Conservation (phyloP, 306 rosid species). For the Luffa aegyptiaca region DNA sequence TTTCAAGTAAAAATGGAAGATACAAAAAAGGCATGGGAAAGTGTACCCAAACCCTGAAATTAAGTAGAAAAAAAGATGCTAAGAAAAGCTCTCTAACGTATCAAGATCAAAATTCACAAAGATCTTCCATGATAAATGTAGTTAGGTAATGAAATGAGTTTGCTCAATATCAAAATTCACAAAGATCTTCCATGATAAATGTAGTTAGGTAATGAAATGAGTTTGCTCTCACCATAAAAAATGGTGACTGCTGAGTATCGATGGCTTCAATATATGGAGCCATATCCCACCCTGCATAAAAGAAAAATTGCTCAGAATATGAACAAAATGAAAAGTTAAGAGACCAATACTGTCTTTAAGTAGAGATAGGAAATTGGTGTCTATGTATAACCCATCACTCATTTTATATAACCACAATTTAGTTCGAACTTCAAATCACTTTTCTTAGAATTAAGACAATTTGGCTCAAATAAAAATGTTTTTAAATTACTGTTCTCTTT, state of each 20-base stretch:
- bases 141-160: neutral
- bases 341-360: neutral
- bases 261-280: slow-evolving; percentile 96
- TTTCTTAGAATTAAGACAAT: neutral
- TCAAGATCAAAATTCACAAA: neutral
- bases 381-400: neutral
- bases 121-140: neutral
- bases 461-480: neutral
- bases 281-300: slow-evolving; percentile 94
- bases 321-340: neutral
- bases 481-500: neutral
- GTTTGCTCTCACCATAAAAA: slow-evolving; percentile 47
- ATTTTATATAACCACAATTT: neutral
- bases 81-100: neutral
- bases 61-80: neutral
- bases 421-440: neutral
- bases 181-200: neutral
- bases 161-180: too few species aligned
- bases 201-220: neutral
- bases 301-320: neutral
- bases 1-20: neutral
- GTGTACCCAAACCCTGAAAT: neutral
- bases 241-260: slow-evolving; percentile 55
- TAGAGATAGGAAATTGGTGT: neutral
- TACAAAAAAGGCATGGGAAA: neutral